Conservation (phyloP, 768 basidiomycete genomes). For the Russula earlei region DNA sequence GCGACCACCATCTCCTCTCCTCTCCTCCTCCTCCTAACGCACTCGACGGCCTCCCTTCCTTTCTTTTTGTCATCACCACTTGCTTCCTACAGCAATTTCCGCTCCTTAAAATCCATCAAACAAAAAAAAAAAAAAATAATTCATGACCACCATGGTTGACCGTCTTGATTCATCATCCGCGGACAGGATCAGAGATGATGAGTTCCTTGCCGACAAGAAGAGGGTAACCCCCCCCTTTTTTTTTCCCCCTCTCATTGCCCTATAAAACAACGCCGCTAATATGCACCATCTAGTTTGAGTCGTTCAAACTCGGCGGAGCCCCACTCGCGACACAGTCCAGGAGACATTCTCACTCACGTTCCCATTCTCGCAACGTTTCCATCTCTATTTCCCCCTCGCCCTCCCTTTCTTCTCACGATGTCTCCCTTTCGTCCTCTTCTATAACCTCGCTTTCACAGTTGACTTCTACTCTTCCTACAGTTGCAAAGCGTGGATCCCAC, state of each 20-base stretch:
- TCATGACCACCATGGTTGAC: constrained; percentile 33
- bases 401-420: constrained; percentile 32
- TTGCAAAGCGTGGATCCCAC: constrained; percentile 60
- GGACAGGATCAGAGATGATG: constrained; percentile 26
- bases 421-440: constrained; percentile 26
- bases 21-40: constrained; percentile 14
- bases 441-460: constrained; percentile 27
- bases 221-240: constrained; percentile 28
- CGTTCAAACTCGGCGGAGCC: constrained; percentile 55
- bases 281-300: constrained; percentile 44
- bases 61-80: constrained; percentile 27
- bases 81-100: constrained; percentile 29
- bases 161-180: constrained; percentile 24
- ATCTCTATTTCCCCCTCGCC: constrained; percentile 26
- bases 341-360: constrained; percentile 48
- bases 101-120: constrained; percentile 26
- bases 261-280: not conserved
- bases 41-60: constrained; percentile 28
- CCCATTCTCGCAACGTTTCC: constrained; percentile 63
- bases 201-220: constrained; percentile 32
- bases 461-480: constrained; percentile 27
- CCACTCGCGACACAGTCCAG: constrained; percentile 30
- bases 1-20: constrained; percentile 24
- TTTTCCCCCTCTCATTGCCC: constrained; percentile 1
- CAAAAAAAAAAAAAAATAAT: constrained; percentile 21